Evolutionary conservation across 2,329 filamentous ascomycete genomes (phyloP).

Genomic region (Exophiala bonariae): DNA sequence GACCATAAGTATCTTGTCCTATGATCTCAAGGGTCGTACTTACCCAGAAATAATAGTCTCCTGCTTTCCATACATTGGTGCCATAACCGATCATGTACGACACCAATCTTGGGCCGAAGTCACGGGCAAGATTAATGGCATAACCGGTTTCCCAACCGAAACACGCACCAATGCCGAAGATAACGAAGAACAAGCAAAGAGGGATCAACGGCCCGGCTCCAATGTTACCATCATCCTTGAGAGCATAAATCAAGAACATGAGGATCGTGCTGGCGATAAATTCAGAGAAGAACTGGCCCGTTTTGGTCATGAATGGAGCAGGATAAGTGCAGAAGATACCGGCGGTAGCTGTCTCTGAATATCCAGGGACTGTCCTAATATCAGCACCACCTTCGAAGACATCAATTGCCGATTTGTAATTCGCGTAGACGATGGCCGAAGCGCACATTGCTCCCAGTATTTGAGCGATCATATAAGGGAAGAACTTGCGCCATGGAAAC

Average conservation of each 20-base stretch:
- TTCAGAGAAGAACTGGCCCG: slow-evolving; percentile 70
- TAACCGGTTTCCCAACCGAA: slow-evolving; percentile 79
- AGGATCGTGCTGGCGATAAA: slow-evolving; percentile 67
- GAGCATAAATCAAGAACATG: slow-evolving; percentile 71
- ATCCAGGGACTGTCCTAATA: slow-evolving; percentile 58
- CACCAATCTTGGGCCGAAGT: slow-evolving; percentile 69
- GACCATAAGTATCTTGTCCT: not conserved
- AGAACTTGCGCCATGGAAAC: slow-evolving; percentile 69
- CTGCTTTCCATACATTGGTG: slow-evolving; percentile 64
- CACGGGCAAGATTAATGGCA: slow-evolving; percentile 72
- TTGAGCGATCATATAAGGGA: slow-evolving; percentile 66
- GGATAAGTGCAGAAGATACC: slow-evolving; percentile 76
- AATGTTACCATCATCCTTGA: slow-evolving; percentile 51
- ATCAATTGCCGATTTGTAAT: slow-evolving; percentile 66
- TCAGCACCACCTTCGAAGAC: slow-evolving; percentile 23
- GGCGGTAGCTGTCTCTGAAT: slow-evolving; percentile 59
- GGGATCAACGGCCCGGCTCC: slow-evolving; percentile 61
- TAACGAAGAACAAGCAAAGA: slow-evolving; percentile 67
- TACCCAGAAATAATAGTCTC: slow-evolving; percentile 58
- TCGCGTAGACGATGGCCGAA: slow-evolving; percentile 62
- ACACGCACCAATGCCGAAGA: slow-evolving; percentile 71
- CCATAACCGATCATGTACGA: slow-evolving; percentile 70
- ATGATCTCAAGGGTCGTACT: not conserved
- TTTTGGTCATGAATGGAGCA: slow-evolving; percentile 59
- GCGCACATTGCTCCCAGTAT: slow-evolving; percentile 66